Base-by-base conservation (phyloP, 1,139 yeast genomes). In the Pichia sp. region DNA sequence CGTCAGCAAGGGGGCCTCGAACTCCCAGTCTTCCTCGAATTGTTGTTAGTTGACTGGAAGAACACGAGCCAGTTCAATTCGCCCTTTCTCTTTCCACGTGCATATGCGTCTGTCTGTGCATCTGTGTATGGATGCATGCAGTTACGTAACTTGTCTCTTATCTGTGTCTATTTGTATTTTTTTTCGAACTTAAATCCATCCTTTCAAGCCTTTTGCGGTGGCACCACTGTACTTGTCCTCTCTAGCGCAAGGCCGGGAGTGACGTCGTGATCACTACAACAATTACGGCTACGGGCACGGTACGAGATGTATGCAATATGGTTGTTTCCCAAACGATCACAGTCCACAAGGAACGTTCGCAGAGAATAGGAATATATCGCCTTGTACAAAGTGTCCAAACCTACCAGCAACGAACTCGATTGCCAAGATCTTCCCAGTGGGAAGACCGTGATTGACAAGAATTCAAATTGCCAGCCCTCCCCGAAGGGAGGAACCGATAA, bases 281-380 rank as follows among this genome's bases (percentile, higher is more conserved):
- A 29, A 44, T 8, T 29, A 36, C 41, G 41, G 16, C 10, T 38
- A 34, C 26, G 1, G 31, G 6, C 15, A 7, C 15, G 10, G 30
- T 19, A 36, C 26, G 63, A 49, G 61, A 77, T 85, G 90, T 85
- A 69, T 75, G 90, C 90, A 81, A 84, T 87, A 85, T 85, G 90
- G 92, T 85, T 86, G 69, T 85, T 85, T 85, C 93, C 86, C 90
- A 84, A 84, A 80, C 86, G 90, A 84, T 82, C 79, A 86, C 74
- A 80, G 89, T 80, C 88, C 80, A 80, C 50, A 74, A 60, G 60
- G 64, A 83, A 74, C 87, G 84, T 86, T 77, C 90, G 89, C 84
- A 85, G 87, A 80, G 93, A 84, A 77, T 85, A 86, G 95, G 95
- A 87, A 87, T 87, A 87, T 87, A 89, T 87, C 81, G 92, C 90